Base-by-base conservation (phyloP, 2,329 filamentous ascomycete species). In the Cryphonectria carpinicola region DNA sequence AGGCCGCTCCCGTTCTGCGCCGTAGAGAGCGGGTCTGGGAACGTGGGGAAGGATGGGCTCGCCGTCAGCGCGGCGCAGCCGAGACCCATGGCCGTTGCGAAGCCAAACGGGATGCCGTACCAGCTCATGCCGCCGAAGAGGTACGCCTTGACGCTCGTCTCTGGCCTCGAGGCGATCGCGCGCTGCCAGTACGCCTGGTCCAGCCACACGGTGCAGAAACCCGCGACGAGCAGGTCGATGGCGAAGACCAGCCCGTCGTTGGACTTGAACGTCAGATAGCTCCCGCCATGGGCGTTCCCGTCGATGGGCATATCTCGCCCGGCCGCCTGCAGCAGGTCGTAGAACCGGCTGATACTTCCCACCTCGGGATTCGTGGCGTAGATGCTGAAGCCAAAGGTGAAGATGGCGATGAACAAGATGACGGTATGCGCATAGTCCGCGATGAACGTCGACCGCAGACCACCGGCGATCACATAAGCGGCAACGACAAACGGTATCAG, bases 161-260 rank as follows among this genome's bases (percentile, higher is more conserved):
- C 79, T 0, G 81, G 82, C 28, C 79, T 74, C 0, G 79, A 81
- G 8, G 82, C 81, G 70, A 84, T 83, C 4, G 81, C 82, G 1
- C 81, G 79, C 74, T 84, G 82, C 82, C 81, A 83, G 72, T 83
- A 84, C 1, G 79, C 81, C 75, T 83, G 81, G 71, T 83, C 81
- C 0, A 83, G 76, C 78, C 79, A 83, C 17, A 80, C 79, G 25
- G 75, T 78, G 22, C 73, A 75, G 68, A 83, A 82, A 0, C 80
- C 79, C 0, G 80, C 77, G 0, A 81, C 76, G 49, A 83, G 79
- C 7, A 82, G 66, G 69, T 80, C 77, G 17, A 80, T 74, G 2
- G 78, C 82, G 71, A 82, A 83, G 35, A 81, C 74, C 7, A 83
- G 71, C 0, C 80, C 81, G 13, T 75, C 77, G 43, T 80, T 75